These are phyloP conservation scores for Oleoguttula mirabilis DNA, from an alignment of 495 filamentous ascomycete genomes.

Conservation along the genomic window DNA sequence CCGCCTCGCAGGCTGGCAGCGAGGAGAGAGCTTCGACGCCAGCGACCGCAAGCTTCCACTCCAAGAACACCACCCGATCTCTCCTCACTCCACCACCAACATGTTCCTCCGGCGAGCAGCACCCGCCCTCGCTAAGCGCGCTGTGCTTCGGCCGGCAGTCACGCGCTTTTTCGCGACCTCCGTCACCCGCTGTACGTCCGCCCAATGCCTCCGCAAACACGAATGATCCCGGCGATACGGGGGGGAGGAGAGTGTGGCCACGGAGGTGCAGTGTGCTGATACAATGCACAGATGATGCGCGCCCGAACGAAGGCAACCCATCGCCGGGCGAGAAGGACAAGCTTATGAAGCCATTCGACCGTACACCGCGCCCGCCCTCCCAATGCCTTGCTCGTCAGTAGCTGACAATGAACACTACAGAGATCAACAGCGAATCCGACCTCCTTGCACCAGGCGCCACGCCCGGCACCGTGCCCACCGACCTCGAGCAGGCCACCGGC, in stretches of 20 bases:
- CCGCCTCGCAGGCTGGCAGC: too few relatives aligned
- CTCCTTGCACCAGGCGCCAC: slow-evolving; percentile 70
- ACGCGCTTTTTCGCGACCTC: slow-evolving; percentile 47
- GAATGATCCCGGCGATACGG: slow-evolving; percentile 21
- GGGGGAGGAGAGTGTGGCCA: slow-evolving; percentile 16
- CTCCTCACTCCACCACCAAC: slow-evolving; percentile 21
- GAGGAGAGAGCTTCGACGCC: too few relatives aligned
- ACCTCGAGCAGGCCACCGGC: slow-evolving; percentile 89
- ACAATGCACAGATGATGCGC: slow-evolving; percentile 7
- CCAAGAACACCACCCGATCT: slow-evolving; percentile 1
- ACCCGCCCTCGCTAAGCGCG: slow-evolving; percentile 58
- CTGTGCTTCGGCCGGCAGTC: slow-evolving; percentile 44
- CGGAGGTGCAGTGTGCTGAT: slow-evolving; percentile 2
- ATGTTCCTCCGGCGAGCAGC: slow-evolving; percentile 82
- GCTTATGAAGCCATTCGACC: slow-evolving; percentile 26
- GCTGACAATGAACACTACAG: slow-evolving; percentile 34
- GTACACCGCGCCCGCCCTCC: neutral
- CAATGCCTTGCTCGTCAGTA: neutral
- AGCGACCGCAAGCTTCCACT: slow-evolving; percentile 2
- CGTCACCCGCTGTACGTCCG: slow-evolving; percentile 46
- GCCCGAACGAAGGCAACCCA: slow-evolving; percentile 13
- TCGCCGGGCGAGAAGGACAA: slow-evolving; percentile 15
- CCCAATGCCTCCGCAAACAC: slow-evolving; percentile 15
- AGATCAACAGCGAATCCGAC: slow-evolving; percentile 70
- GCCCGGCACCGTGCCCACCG: slow-evolving; percentile 76